These are phyloP conservation scores for Suhomyces anneliseae DNA, from an alignment of 1,139 yeast genomes.

Conservation along the genomic window DNA sequence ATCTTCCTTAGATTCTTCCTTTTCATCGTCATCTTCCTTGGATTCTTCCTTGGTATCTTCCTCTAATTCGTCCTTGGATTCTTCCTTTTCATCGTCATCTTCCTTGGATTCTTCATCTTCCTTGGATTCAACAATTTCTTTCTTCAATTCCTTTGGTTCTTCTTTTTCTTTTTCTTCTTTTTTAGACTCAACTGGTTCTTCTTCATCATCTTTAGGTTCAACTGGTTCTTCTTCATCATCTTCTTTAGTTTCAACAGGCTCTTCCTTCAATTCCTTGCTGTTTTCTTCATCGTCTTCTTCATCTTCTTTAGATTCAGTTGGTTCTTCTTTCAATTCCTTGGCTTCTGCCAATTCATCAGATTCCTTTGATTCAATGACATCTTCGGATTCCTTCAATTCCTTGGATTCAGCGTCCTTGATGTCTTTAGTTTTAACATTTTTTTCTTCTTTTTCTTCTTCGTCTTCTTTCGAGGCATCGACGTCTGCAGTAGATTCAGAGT, in stretches of 20 bases:
- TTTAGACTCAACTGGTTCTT: not conserved
- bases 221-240: not conserved
- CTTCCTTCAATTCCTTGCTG: not conserved
- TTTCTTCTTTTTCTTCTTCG: slow-evolving; percentile 4
- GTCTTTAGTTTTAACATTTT: not conserved
- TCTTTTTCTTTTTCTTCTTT: not conserved
- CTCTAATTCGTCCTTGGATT: slow-evolving; percentile 5
- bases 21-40: not conserved
- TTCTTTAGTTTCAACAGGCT: slow-evolving; percentile 9
- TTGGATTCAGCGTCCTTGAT: not conserved
- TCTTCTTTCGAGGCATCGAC: slow-evolving; percentile 2
- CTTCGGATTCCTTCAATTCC: not conserved
- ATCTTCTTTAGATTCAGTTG: not conserved
- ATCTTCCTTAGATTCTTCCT: slow-evolving; percentile 10
- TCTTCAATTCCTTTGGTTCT: too few species aligned
- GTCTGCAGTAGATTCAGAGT: not conserved
- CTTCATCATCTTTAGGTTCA: not conserved
- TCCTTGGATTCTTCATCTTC: not conserved
- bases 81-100: not conserved
- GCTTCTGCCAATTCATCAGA: too few species aligned
- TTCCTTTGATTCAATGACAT: not conserved
- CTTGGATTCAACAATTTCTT: not conserved
- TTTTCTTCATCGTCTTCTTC: not conserved
- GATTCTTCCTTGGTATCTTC: not conserved
- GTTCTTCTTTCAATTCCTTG: not conserved